phyloP scores from a whole-genome alignment of 805 yeast species.

The Ogataea corticis region DNA sequence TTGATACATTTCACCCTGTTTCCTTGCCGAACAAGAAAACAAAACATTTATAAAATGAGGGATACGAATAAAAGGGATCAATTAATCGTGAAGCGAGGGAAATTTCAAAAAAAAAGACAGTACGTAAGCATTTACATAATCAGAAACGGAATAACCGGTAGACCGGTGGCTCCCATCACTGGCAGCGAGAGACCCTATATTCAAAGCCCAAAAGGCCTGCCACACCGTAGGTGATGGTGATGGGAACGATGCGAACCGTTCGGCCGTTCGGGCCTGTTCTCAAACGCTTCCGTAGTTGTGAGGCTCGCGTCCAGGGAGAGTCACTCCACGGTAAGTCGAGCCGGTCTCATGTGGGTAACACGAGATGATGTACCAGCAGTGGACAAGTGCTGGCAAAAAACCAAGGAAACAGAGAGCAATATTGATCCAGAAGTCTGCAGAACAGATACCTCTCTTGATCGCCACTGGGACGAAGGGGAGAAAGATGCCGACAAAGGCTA shows the following conservation, averaged over 20 bases:
- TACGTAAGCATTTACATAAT: neutral
- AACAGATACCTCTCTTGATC: conserved; percentile 61
- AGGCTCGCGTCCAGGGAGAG: conserved; percentile 38
- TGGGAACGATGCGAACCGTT: neutral
- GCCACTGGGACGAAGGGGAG: conserved; percentile 74
- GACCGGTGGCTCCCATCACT: too few species aligned
- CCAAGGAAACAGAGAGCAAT: conserved; percentile 70
- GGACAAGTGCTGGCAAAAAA: conserved; percentile 74
- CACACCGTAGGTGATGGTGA: neutral
- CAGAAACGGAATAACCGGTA: neutral
- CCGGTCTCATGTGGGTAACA: conserved; percentile 54
- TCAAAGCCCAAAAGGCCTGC: too few species aligned
- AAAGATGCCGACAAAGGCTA: conserved; percentile 67
- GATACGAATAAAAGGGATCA: neutral
- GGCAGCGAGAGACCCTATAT: too few species aligned
- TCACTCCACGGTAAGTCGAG: conserved; percentile 32
- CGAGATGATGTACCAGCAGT: conserved; percentile 76
- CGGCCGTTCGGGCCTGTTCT: neutral
- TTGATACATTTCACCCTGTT: neutral
- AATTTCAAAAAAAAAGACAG: neutral
- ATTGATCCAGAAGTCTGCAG: conserved; percentile 63
- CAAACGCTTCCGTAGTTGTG: conserved; percentile 35
- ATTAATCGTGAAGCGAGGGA: neutral
- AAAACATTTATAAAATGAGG: neutral
- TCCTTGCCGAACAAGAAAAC: neutral